phyloP scores from a whole-genome alignment of 2,329 filamentous ascomycete genomes.

The Curvularia spicifera region DNA sequence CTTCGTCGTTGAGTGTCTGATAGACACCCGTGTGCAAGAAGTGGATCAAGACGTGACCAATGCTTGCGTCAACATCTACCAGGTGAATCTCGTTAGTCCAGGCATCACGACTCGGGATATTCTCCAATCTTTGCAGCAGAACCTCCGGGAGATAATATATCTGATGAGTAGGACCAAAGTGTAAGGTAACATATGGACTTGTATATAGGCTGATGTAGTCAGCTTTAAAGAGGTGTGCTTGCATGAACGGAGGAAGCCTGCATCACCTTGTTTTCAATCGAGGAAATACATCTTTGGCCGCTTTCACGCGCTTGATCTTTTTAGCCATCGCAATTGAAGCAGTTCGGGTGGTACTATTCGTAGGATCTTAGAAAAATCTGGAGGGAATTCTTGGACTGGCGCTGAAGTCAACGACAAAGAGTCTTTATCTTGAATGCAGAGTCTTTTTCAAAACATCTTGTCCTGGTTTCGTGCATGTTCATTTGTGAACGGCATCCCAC shows the following conservation, averaged over 20 bases:
- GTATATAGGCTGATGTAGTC: constrained; percentile 3
- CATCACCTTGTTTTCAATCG: constrained; percentile 2
- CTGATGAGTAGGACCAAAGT: constrained; percentile 7
- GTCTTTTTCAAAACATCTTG: not conserved
- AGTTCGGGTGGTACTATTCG: constrained; percentile 1
- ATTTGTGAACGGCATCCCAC: not conserved
- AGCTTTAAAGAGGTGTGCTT: constrained; percentile 2
- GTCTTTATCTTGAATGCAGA: not conserved
- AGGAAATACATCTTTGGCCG: not conserved
- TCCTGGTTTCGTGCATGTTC: not conserved
- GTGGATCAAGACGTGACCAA: constrained; percentile 31
- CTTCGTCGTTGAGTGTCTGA: constrained; percentile 28
- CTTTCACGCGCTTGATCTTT: not conserved
- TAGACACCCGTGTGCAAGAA: constrained; percentile 37
- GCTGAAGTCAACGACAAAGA: not conserved
- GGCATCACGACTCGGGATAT: constrained; percentile 8
- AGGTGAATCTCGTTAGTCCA: constrained; percentile 9
- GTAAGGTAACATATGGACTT: constrained; percentile 2
- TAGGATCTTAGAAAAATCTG: not conserved
- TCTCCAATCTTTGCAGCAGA: constrained; percentile 3
- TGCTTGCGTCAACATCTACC: constrained; percentile 24
- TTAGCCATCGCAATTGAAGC: constrained; percentile 8
- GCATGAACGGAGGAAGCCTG: not conserved
- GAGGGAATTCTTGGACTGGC: not conserved
- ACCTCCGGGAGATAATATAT: constrained; percentile 3